Evolutionary conservation across 2,329 filamentous ascomycete genomes (phyloP).

Genomic region (Penicillium sp.): DNA sequence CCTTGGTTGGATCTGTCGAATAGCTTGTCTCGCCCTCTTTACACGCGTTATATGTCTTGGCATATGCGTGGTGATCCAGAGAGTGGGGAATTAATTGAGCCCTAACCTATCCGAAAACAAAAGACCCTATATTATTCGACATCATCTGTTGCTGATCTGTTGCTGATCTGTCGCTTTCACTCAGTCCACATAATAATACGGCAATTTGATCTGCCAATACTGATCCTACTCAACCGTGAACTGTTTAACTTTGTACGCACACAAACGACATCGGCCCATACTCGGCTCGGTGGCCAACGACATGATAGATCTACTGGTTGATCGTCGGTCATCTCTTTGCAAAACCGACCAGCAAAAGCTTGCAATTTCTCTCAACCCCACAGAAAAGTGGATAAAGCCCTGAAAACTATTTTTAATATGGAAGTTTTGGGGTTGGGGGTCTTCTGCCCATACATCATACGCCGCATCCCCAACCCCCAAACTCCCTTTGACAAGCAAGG

Average conservation of each 20-base stretch:
- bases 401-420: constrained; percentile 12
- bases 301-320: constrained; percentile 4
- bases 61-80: background rate
- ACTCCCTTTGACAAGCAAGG: constrained; percentile 2
- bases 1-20: background rate
- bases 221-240: background rate
- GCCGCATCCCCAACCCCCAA: constrained; percentile 4
- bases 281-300: background rate
- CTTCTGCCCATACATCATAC: constrained; percentile 3
- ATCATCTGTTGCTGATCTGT: background rate
- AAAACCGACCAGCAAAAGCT: constrained; percentile 3
- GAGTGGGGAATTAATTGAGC: background rate
- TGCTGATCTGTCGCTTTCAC: background rate
- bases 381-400: constrained; percentile 7
- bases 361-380: constrained; percentile 5
- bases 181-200: background rate
- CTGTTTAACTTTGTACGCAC: background rate
- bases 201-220: background rate
- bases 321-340: constrained; percentile 2
- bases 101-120: constrained; percentile 1
- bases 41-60: constrained; percentile 10
- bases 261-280: background rate
- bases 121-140: background rate
- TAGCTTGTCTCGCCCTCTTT: constrained; percentile 1
- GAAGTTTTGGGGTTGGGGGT: background rate